Conservation (phyloP, 2,329 filamentous ascomycete genomes). For the Didymella lethalis region DNA sequence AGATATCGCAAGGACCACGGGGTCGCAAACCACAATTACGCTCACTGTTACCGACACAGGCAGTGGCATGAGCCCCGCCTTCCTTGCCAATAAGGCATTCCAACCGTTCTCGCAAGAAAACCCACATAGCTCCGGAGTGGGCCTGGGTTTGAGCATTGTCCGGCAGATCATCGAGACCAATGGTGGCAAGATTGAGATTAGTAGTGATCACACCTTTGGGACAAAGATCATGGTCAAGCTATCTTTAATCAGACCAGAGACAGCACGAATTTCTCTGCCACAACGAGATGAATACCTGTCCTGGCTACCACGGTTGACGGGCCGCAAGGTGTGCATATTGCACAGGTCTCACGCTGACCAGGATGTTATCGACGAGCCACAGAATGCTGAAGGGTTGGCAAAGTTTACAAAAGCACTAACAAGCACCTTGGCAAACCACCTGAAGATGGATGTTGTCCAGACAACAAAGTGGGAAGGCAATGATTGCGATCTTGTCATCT, state of each 20-base stretch:
- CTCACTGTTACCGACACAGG: conserved; percentile 51
- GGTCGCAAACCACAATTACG: conserved; percentile 25
- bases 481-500: conserved; percentile 43
- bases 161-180: conserved; percentile 40
- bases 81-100: conserved; percentile 43
- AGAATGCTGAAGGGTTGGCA: conserved; percentile 25
- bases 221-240: conserved; percentile 33
- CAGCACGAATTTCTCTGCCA: background rate
- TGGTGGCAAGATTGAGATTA: conserved; percentile 41
- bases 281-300: conserved; percentile 26
- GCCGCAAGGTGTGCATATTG: conserved; percentile 40
- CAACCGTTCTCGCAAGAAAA: conserved; percentile 50
- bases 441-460: conserved; percentile 41
- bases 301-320: conserved; percentile 30
- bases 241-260: conserved; percentile 22
- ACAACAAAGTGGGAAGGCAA: conserved; percentile 35
- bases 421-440: conserved; percentile 31
- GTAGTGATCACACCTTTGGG: conserved; percentile 30
- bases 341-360: conserved; percentile 12
- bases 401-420: conserved; percentile 35
- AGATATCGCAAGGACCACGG: conserved; percentile 3
- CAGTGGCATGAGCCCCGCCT: conserved; percentile 45
- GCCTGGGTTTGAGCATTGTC: conserved; percentile 43
- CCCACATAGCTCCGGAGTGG: conserved; percentile 31
- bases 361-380: conserved; percentile 10